These are phyloP conservation scores for Penicilliopsis zonata DNA, from an alignment of 495 filamentous ascomycete genomes.

Conservation along the genomic window DNA sequence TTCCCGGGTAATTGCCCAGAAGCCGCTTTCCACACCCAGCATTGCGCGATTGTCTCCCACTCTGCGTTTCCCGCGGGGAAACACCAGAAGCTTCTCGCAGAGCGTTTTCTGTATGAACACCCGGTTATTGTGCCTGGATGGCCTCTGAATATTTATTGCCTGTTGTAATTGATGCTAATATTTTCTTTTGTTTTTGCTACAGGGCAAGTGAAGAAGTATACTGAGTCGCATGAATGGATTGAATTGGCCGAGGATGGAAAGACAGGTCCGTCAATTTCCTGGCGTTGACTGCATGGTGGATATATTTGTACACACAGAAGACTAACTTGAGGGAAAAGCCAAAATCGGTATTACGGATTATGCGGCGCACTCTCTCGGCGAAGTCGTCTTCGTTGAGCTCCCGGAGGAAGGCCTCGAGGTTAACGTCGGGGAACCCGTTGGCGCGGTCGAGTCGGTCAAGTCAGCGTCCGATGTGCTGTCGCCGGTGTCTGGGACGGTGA, in stretches of 20 bases:
- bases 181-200: conserved; percentile 6
- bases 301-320: too few species aligned
- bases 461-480: conserved; percentile 91
- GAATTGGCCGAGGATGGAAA: conserved; percentile 66
- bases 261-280: conserved; percentile 16
- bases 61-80: conserved; percentile 41
- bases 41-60: conserved; percentile 26
- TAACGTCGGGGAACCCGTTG: conserved; percentile 62
- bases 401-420: conserved; percentile 54
- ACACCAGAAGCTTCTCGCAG: conserved; percentile 32
- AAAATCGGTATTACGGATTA: conserved; percentile 84
- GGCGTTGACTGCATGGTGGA: too few species aligned
- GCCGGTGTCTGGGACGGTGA: conserved; percentile 66
- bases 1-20: conserved; percentile 30
- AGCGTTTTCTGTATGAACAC: conserved; percentile 30
- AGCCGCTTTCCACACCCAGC: conserved; percentile 21
- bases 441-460: conserved; percentile 96
- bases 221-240: conserved; percentile 97
- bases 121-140: conserved; percentile 6
- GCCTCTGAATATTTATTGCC: conserved; percentile 5
- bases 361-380: conserved; percentile 81
- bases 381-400: conserved; percentile 95
- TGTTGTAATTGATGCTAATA: conserved; percentile 12
- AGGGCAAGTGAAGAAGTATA: conserved; percentile 72
- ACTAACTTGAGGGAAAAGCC: too few species aligned